Evolutionary conservation across 2,329 filamentous ascomycete species (phyloP), one percentile per base, ranked within the genome.

Genomic region (Gyromitra esculenta): DNA sequence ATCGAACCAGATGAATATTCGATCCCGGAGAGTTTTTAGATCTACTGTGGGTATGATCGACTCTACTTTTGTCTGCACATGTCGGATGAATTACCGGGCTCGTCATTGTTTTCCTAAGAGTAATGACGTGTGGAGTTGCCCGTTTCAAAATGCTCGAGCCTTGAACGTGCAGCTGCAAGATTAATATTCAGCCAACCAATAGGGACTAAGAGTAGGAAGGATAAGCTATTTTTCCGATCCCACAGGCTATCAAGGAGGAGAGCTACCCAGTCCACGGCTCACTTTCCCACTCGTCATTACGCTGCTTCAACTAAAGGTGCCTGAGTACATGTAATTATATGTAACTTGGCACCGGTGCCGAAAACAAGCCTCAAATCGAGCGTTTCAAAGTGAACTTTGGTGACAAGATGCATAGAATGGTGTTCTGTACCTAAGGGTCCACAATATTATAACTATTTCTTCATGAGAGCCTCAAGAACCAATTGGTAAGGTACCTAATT

Each of bases 21-120:
- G 71, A 73, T 73, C 71, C 63, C 63, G 71, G 71, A 60, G 63
- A 60, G 70, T 73, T 73, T 45, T 48, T 67, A 73, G 70, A 73
- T 73, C 63, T 73, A 21, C 64, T 67, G 64, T 67, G 68, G 54
- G 63, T 62, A 64, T 71, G 68, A 71, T 71, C 25, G 25, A 31
- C 25, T 31, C 68, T 64, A 71, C 64, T 56, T 43, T 65, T 35
- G 45, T 64, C 63, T 66, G 31, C 62, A 70, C 43, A 73, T 73
- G 59, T 68, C 63, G 71, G 71, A 60, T 68, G 56, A 68, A 73
- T 73, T 73, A 73, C 71, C 71, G 71, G 70, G 71, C 54, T 63
- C 54, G 52, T 62, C 64, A 25, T 66, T 73, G 18, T 45, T 56
- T 54, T 54, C 57, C 48, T 41, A 5, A 65, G 65, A 25, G 39